These are phyloP conservation scores for Curvularia eragrostidis DNA, from an alignment of 2,329 filamentous ascomycete species.

Conservation along the genomic window DNA sequence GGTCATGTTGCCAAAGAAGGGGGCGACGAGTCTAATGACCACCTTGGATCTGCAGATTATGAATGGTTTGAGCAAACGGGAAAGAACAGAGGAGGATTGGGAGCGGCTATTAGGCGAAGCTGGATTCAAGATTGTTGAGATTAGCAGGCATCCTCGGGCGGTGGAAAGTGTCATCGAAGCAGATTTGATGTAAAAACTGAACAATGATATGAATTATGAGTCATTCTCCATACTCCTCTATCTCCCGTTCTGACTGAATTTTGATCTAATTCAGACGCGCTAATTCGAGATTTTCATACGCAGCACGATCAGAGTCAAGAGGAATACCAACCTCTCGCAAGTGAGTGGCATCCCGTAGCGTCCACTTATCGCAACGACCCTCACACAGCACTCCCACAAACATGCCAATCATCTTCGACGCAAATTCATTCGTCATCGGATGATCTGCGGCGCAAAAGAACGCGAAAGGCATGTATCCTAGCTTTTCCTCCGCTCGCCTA, in stretches of 20 bases:
- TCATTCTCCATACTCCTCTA: background rate
- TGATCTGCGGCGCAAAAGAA: constrained; percentile 14
- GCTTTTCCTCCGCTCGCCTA: too few species aligned
- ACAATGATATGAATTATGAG: background rate
- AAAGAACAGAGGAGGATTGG: constrained; percentile 13
- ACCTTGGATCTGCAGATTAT: constrained; percentile 13
- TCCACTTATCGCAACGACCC: constrained; percentile 11
- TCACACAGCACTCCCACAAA: constrained; percentile 15
- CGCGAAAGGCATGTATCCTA: too few species aligned
- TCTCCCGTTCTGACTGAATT: background rate
- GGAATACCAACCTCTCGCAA: background rate
- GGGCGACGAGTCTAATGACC: constrained; percentile 7
- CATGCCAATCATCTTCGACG: constrained; percentile 20
- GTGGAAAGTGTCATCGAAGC: constrained; percentile 13
- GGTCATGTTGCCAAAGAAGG: constrained; percentile 9
- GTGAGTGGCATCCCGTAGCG: background rate
- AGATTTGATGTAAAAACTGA: background rate
- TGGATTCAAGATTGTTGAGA: background rate
- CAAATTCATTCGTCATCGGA: constrained; percentile 13
- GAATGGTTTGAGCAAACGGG: constrained; percentile 8
- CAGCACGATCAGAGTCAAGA: background rate
- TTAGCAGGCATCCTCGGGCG: constrained; percentile 7
- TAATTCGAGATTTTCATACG: background rate
- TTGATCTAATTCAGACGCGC: background rate
- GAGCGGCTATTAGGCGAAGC: background rate